Base-by-base conservation (phyloP, 2,329 filamentous ascomycete species). In the Septoria linicola region DNA sequence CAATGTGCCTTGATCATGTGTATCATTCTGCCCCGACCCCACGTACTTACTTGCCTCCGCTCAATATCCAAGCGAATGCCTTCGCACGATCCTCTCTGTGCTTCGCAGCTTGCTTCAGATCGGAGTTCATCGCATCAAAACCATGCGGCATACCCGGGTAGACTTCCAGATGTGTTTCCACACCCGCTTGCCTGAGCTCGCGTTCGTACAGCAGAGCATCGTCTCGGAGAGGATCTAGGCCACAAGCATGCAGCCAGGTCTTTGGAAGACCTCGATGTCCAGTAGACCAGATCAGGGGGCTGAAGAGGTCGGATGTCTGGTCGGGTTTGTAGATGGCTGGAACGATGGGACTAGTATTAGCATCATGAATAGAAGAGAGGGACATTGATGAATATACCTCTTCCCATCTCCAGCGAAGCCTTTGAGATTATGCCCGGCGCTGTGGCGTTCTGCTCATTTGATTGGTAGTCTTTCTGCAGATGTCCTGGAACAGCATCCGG, bases 161-260 rank as follows among this genome's bases (percentile, higher is more conserved):
- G 23, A 74, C 54, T 25, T 77, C 70, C 8, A 78, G 30, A 37
- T 66, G 68, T 0, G 75, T 77, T 54, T 67, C 59, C 3, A 77
- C 66, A 2, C 63, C 70, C 11, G 49, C 53, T 43, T 75, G 74
- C 13, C 70, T 63, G 51, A 80, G 57, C 1, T 74, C 59, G 23
- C 69, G 70, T 3, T 65, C 74, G 59, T 70, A 78, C 7, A 77
- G 58, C 10, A 80, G 48, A 0, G 68, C 76, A 54, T 79, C 75
- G 47, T 79, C 77, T 16, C 76, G 60, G 19, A 79, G 45, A 0
- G 73, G 72, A 64, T 79, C 76, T 6, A 68, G 57, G 0, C 77
- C 77, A 6, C 73, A 70, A 20, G 78, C 66, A 0, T 70, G 72
- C 49, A 79, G 68, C 0, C 67, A 68, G 0, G 73, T 72, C 0